phyloP scores from a whole-genome alignment of 257 asterid genomes.

The Solanum appendiculatum region DNA sequence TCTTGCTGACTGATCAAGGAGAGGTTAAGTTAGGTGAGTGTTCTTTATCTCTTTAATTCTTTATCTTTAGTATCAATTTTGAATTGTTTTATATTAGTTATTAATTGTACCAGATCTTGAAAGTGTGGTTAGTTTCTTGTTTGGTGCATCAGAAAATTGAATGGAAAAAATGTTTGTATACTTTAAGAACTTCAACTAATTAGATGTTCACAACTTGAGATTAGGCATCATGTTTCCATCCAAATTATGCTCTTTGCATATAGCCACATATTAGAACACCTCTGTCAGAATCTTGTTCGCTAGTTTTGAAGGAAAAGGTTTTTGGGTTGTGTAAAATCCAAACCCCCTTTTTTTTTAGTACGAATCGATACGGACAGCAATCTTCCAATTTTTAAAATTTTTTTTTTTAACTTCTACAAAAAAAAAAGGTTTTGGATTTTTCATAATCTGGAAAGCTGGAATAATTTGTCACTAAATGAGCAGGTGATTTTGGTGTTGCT shows the following conservation, averaged over 20 bases:
- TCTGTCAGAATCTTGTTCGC: not conserved
- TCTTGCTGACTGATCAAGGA: conserved; percentile 91
- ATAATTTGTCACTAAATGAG: conserved; percentile 1
- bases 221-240: not conserved
- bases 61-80: not conserved
- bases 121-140: not conserved
- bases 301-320: not conserved
- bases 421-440: not conserved
- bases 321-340: not conserved
- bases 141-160: not conserved
- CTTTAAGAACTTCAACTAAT: not conserved
- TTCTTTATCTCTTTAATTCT: not conserved
- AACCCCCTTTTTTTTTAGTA: not conserved
- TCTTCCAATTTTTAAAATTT: no score
- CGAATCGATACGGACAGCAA: not conserved
- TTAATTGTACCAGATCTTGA: not conserved
- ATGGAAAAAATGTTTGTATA: not conserved
- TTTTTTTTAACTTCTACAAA: not conserved
- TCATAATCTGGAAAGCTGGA: not conserved
- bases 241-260: not conserved
- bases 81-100: not conserved
- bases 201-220: not conserved
- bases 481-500: conserved; percentile 99
- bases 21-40: conserved; percentile 95
- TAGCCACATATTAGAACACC: not conserved